A percentile compares a stretch with the other conserved stretches of the same genome.
These are phyloP conservation scores for Populus hybrid DNA, from an alignment of 441 rosid species.

Conservation along the genomic window DNA sequence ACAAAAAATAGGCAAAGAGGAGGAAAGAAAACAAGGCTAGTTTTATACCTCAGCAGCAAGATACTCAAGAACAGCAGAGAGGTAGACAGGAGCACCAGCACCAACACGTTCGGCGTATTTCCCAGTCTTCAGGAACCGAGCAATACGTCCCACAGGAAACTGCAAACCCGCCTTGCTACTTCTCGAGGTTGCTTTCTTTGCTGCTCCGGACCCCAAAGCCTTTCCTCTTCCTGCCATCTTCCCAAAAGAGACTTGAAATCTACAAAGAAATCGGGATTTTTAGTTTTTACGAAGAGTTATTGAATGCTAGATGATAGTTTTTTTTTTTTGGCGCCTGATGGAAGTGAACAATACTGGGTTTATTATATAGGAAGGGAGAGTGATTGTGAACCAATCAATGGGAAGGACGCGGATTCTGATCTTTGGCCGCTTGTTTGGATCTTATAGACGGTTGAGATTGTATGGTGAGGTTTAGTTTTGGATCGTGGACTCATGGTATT, in stretches of 20 bases:
- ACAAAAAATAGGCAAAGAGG: background rate
- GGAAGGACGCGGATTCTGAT: slow-evolving; percentile 4
- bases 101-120: slow-evolving; percentile 51
- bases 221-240: slow-evolving; percentile 16
- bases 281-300: background rate
- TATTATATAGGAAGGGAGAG: background rate
- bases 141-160: slow-evolving; percentile 53
- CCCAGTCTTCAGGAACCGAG: slow-evolving; percentile 53
- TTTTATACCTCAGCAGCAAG: slow-evolving; percentile 52
- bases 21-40: background rate
- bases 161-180: slow-evolving; percentile 53
- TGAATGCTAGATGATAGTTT: no score
- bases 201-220: background rate
- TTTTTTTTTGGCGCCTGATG: background rate
- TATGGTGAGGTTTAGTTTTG: background rate
- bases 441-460: background rate
- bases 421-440: background rate
- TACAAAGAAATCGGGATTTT: no score
- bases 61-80: slow-evolving; percentile 57
- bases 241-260: background rate
- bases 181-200: slow-evolving; percentile 33
- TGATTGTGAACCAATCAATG: background rate
- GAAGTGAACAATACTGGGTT: background rate
- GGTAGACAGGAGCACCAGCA: slow-evolving; percentile 50
- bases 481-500: background rate